These are phyloP conservation scores for Cercospora brassicicola DNA, from an alignment of 2,329 filamentous ascomycete genomes.

Conservation along the genomic window DNA sequence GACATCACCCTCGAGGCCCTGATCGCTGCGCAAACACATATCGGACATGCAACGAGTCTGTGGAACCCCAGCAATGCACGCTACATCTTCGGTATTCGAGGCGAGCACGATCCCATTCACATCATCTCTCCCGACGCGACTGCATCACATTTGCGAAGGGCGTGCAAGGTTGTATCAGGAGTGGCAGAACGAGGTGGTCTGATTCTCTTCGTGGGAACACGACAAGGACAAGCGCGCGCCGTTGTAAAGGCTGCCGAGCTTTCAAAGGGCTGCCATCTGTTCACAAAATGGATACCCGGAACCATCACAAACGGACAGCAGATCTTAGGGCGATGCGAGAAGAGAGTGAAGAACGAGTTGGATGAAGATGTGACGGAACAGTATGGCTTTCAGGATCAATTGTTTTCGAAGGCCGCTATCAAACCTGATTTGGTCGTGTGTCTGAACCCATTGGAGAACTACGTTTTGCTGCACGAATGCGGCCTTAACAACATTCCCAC, in stretches of 20 bases:
- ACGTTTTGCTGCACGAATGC: conserved; percentile 86
- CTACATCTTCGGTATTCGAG: conserved; percentile 88
- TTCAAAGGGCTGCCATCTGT: conserved; percentile 79
- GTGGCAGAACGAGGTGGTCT: conserved; percentile 79
- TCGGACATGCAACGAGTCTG: conserved; percentile 84
- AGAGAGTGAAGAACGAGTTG: conserved; percentile 74
- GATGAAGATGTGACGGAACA: conserved; percentile 58
- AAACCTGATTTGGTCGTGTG: conserved; percentile 89
- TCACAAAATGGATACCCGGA: conserved; percentile 89
- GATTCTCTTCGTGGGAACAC: conserved; percentile 86
- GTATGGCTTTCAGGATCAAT: conserved; percentile 64
- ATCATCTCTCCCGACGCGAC: conserved; percentile 91
- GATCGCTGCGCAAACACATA: conserved; percentile 80
- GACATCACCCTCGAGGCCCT: conserved; percentile 89
- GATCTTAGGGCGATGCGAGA: conserved; percentile 69
- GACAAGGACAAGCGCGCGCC: conserved; percentile 74
- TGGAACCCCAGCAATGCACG: conserved; percentile 95
- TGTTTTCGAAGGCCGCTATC: conserved; percentile 64
- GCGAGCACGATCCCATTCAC: conserved; percentile 67
- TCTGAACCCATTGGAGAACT: conserved; percentile 90
- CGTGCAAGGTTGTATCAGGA: conserved; percentile 87
- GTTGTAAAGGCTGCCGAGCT: conserved; percentile 79
- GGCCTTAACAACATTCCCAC: conserved; percentile 84
- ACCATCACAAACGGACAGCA: conserved; percentile 90
- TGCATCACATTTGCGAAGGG: conserved; percentile 84